Evolutionary conservation across 2,329 filamentous ascomycete genomes (phyloP), one percentile per base, ranked within the genome.

Genomic region (Curvularia spicifera): DNA sequence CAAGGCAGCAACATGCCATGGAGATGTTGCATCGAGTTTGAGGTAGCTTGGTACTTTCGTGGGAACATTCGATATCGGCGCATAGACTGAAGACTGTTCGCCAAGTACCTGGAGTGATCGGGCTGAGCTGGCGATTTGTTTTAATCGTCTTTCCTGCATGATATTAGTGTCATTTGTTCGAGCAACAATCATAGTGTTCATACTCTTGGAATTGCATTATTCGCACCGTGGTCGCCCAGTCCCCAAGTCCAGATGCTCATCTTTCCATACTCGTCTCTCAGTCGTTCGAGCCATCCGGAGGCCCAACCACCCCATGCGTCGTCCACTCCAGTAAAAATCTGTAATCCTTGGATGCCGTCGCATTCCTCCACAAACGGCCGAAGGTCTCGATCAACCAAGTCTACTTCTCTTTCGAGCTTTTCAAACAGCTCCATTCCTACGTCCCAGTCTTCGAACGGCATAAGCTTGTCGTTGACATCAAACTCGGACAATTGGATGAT

Each of bases 221-320:
- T 72, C 22, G 64, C 70, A 12, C 72, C 73, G 57, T 75, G 80
- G 55, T 89, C 87, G 74, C 96, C 90, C 22, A 93, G 75, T 0
- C 90, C 93, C 89, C 93, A 98, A 12, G 93, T 85, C 90, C 92
- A 96, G 31, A 97, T 86, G 50, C 87, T 87, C 33, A 88, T 86
- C 79, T 97, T 98, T 18, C 92, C 91, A 74, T 93, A 94, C 74
- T 99, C 95, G 72, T 99, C 95, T 60, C 91, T 82, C 56, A 99
- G 78, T 29, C 88, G 84, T 73, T 98, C 79, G 50, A 79, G 66
- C 74, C 78, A 81, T 60, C 70, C 74, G 51, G 76, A 74, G 45
- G 79, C 64, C 75, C 83, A 78, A 58, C 81, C 76, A 62, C 80
- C 74, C 81, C 81, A 82, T 60, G 83, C 76, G 80, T 84, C 68